Conservation (phyloP, 768 basidiomycete genomes). For the Auricularia cornea region DNA sequence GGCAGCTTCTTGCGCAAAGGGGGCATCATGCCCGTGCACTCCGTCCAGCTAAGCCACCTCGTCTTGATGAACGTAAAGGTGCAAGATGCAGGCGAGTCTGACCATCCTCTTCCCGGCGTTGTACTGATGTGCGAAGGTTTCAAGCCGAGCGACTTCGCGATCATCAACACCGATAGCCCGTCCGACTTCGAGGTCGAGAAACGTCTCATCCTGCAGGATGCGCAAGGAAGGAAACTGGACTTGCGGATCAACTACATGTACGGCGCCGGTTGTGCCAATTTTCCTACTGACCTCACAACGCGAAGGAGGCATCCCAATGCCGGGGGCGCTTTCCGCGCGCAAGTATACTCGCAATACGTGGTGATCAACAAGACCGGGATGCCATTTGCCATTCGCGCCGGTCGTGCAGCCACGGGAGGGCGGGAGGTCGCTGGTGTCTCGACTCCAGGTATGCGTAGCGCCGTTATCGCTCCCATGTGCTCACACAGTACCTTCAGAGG, state of each 20-base stretch:
- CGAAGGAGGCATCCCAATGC: constrained; percentile 72
- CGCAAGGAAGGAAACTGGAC: constrained; percentile 64
- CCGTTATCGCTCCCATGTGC: background rate
- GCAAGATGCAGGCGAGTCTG: constrained; percentile 72
- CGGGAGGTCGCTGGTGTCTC: constrained; percentile 82
- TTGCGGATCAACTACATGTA: constrained; percentile 87
- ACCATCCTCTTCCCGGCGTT: background rate
- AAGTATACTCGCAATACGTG: constrained; percentile 86
- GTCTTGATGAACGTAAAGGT: constrained; percentile 83
- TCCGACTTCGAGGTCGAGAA: constrained; percentile 83
- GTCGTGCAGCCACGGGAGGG: constrained; percentile 46
- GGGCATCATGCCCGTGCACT: constrained; percentile 93
- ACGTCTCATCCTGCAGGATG: constrained; percentile 63
- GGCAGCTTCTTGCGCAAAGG: constrained; percentile 87
- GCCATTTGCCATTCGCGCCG: constrained; percentile 59
- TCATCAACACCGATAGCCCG: constrained; percentile 89
- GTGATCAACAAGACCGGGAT: constrained; percentile 89
- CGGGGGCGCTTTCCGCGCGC: constrained; percentile 93
- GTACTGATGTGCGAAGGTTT: constrained; percentile 45
- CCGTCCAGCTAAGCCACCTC: constrained; percentile 84
- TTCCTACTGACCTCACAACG: background rate
- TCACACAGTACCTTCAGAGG: background rate
- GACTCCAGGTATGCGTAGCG: constrained; percentile 40
- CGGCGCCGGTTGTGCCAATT: constrained; percentile 20
- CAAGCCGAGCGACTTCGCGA: constrained; percentile 92